These are phyloP conservation scores for Raphanus sativus DNA, from an alignment of 345 rosid species.

Conservation along the genomic window DNA sequence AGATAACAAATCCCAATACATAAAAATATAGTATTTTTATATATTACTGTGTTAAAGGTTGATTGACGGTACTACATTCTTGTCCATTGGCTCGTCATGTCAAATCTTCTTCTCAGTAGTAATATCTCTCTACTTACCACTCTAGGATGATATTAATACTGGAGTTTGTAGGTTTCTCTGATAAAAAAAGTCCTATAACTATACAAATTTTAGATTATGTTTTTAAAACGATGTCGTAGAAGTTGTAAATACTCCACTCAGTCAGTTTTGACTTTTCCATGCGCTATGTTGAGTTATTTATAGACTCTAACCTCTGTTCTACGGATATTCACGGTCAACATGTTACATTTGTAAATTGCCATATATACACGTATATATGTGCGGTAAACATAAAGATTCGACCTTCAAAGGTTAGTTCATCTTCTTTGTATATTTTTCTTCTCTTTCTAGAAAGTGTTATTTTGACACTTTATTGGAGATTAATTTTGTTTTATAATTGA, in stretches of 20 bases:
- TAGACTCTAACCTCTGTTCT: neutral
- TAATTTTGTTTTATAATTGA: too few relatives aligned
- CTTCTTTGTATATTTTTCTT: too few relatives aligned
- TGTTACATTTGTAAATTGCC: neutral
- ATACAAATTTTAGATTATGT: neutral
- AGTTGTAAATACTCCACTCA: neutral
- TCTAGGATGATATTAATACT: neutral
- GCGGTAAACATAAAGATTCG: neutral
- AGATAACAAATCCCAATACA: slow-evolving; percentile 37
- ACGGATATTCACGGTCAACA: slow-evolving; percentile 12
- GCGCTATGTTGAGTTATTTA: neutral
- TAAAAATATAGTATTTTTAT: neutral
- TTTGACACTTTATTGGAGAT: too few relatives aligned
- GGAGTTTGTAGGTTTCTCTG: neutral
- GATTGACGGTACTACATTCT: slow-evolving; percentile 46
- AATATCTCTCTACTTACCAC: neutral
- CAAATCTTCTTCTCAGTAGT: slow-evolving; percentile 31
- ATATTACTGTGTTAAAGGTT: slow-evolving; percentile 17
- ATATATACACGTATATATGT: neutral
- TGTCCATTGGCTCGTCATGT: slow-evolving; percentile 39
- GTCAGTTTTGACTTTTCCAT: slow-evolving; percentile 11
- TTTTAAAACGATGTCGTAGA: neutral
- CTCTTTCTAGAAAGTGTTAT: too few relatives aligned
- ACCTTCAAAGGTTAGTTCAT: too few relatives aligned
- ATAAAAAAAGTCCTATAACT: neutral